Evolutionary conservation across 441 rosid genomes (phyloP).

Genomic region (Aquilaria agallochum): DNA sequence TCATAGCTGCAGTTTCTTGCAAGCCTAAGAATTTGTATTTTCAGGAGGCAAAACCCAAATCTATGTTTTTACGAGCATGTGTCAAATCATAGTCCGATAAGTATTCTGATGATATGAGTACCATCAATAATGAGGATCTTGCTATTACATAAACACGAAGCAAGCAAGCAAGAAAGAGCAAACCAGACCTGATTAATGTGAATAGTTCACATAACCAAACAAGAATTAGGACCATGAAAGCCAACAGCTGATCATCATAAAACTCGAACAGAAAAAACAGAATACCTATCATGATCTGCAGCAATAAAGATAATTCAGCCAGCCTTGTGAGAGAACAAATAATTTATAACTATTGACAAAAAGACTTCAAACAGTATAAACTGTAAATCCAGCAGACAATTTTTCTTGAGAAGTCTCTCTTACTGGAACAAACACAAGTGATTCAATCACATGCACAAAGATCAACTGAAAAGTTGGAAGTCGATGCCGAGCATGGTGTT

Average conservation of each 20-base stretch:
- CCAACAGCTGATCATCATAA: constrained; percentile 95
- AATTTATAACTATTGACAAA: not conserved
- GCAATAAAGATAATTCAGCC: constrained; percentile 11
- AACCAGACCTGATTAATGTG: constrained; percentile 81
- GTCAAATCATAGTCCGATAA: no score
- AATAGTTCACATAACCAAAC: constrained; percentile 98
- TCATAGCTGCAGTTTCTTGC: no score
- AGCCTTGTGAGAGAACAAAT: not conserved
- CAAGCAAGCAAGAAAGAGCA: constrained; percentile 4
- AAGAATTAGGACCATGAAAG: constrained; percentile 96
- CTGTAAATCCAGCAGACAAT: not conserved
- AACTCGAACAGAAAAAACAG: constrained; percentile 94
- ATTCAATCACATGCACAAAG: constrained; percentile 94
- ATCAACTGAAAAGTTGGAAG: constrained; percentile 98
- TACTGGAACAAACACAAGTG: constrained; percentile 98
- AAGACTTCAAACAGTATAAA: no score
- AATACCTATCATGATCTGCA: constrained; percentile 99
- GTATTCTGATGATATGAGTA: no score
- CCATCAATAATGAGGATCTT: no score
- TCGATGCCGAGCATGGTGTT: constrained; percentile 96
- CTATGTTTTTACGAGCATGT: no score
- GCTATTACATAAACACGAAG: no score
- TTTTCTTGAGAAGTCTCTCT: constrained; percentile 14
- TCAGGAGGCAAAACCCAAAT: no score
- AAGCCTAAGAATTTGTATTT: no score